Conservation (phyloP, 2,329 filamentous ascomycete genomes). For the Colletotrichum kahawae region DNA sequence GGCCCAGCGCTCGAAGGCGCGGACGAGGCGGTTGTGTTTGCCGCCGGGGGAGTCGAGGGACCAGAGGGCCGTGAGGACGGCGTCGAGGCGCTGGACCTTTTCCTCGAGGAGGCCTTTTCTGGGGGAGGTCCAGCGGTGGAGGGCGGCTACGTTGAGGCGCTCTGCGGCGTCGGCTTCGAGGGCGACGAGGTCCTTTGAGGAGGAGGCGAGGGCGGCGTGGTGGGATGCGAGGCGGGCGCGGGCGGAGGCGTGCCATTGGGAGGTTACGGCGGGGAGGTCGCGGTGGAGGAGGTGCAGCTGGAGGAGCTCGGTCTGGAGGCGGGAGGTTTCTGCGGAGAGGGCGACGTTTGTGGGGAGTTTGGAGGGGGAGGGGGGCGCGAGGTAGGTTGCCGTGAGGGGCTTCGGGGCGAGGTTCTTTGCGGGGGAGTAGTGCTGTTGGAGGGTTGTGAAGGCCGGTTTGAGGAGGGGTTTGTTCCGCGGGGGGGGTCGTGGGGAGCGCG, state of each 20-base stretch:
- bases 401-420: constrained; percentile 66
- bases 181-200: constrained; percentile 37
- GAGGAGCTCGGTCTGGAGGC: constrained; percentile 68
- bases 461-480: constrained; percentile 35
- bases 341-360: constrained; percentile 66
- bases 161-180: constrained; percentile 52
- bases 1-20: constrained; percentile 66
- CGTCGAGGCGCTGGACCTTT: constrained; percentile 62
- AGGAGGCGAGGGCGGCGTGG: constrained; percentile 45
- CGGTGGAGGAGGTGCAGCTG: constrained; percentile 70
- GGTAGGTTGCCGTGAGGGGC: constrained; percentile 61
- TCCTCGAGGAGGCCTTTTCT: constrained; percentile 48
- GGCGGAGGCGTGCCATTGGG: constrained; percentile 63
- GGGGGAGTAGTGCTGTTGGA: constrained; percentile 72
- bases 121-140: constrained; percentile 53
- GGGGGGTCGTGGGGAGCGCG: constrained; percentile 2
- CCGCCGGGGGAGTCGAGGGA: constrained; percentile 59
- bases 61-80: constrained; percentile 63
- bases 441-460: constrained; percentile 64
- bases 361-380: constrained; percentile 65
- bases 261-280: constrained; percentile 47
- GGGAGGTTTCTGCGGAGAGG: constrained; percentile 60
- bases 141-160: constrained; percentile 53
- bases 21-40: constrained; percentile 58
- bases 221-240: constrained; percentile 48